Evolutionary conservation across 2,329 filamentous ascomycete species (phyloP).

Genomic region (Cladosporium sp.): DNA sequence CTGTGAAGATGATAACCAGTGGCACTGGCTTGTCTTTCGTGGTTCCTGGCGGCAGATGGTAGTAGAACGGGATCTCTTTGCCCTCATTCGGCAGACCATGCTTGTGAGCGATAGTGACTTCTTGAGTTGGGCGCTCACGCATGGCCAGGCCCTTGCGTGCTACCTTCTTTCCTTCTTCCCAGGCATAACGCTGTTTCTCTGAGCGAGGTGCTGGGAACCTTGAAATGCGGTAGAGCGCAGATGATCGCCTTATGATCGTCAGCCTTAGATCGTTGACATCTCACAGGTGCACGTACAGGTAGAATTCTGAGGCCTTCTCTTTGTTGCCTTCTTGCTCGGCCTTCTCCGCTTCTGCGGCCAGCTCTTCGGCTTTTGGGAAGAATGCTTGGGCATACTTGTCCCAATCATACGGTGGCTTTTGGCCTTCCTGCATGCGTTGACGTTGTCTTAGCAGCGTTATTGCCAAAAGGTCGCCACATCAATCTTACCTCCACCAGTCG

Average conservation of each 20-base stretch:
- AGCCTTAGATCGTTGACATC: slow-evolving; percentile 3
- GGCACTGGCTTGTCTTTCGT: slow-evolving; percentile 49
- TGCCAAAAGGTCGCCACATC: background rate
- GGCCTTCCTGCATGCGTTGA: slow-evolving; percentile 46
- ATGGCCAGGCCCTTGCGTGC: slow-evolving; percentile 59
- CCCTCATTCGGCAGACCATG: slow-evolving; percentile 56
- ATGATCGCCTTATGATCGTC: slow-evolving; percentile 55
- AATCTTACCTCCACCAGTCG: slow-evolving; percentile 58
- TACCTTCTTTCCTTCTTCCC: slow-evolving; percentile 64
- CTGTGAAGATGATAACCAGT: slow-evolving; percentile 59
- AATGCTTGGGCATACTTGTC: slow-evolving; percentile 64
- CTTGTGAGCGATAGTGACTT: slow-evolving; percentile 63
- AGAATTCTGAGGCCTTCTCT: slow-evolving; percentile 61
- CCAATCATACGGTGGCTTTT: slow-evolving; percentile 66
- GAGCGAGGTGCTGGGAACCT: slow-evolving; percentile 63
- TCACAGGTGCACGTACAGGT: slow-evolving; percentile 48
- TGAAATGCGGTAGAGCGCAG: slow-evolving; percentile 71
- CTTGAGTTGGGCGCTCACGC: slow-evolving; percentile 60
- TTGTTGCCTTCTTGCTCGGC: slow-evolving; percentile 53
- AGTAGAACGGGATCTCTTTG: slow-evolving; percentile 62
- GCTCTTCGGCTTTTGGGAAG: slow-evolving; percentile 61
- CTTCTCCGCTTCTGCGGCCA: slow-evolving; percentile 57
- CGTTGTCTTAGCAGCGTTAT: background rate
- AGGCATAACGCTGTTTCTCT: slow-evolving; percentile 60
- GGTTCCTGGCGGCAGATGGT: slow-evolving; percentile 59